Evolutionary conservation across 495 filamentous ascomycete genomes (phyloP).

Genomic region (Zalerion maritima): DNA sequence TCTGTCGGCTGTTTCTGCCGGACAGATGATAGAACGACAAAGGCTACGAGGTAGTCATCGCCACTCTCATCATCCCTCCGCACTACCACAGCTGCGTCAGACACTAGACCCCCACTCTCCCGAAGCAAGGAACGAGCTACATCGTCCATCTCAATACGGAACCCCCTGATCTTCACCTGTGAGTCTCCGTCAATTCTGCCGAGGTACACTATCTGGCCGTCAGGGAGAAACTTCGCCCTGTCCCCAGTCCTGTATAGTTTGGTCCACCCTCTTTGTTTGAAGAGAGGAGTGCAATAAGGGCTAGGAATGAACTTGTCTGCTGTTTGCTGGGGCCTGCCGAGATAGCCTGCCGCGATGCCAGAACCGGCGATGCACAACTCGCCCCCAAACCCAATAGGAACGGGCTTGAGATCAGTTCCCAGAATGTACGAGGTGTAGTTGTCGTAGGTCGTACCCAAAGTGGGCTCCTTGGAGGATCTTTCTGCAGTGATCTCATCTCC

Average conservation of each 20-base stretch:
- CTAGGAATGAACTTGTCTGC: slow-evolving; percentile 21
- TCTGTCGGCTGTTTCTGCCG: too few relatives aligned
- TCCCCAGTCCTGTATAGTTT: slow-evolving; percentile 30
- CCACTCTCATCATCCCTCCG: too few relatives aligned
- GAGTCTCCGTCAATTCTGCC: slow-evolving; percentile 29
- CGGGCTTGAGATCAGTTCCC: slow-evolving; percentile 21
- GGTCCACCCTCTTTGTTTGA: slow-evolving; percentile 17
- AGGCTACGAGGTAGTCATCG: slow-evolving; percentile 5
- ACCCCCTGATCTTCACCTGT: slow-evolving; percentile 28
- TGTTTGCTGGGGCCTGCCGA: slow-evolving; percentile 11
- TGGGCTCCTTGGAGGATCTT: too few relatives aligned
- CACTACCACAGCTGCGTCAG: slow-evolving; percentile 4
- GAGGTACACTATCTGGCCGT: slow-evolving; percentile 24
- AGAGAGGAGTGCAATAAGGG: slow-evolving; percentile 10
- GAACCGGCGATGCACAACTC: slow-evolving; percentile 25
- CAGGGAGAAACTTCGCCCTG: slow-evolving; percentile 13
- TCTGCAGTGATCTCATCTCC: too few relatives aligned
- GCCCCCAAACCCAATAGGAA: slow-evolving; percentile 21
- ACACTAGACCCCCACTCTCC: background rate
- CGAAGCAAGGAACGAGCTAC: slow-evolving; percentile 20
- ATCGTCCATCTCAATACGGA: slow-evolving; percentile 30
- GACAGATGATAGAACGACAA: slow-evolving; percentile 5
- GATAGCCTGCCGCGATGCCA: slow-evolving; percentile 20
- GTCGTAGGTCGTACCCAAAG: slow-evolving; percentile 7
- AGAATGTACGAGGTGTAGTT: slow-evolving; percentile 30